phyloP scores from a whole-genome alignment of 371 early-diverging fungal genomes.

The Mucor velutinosus region DNA sequence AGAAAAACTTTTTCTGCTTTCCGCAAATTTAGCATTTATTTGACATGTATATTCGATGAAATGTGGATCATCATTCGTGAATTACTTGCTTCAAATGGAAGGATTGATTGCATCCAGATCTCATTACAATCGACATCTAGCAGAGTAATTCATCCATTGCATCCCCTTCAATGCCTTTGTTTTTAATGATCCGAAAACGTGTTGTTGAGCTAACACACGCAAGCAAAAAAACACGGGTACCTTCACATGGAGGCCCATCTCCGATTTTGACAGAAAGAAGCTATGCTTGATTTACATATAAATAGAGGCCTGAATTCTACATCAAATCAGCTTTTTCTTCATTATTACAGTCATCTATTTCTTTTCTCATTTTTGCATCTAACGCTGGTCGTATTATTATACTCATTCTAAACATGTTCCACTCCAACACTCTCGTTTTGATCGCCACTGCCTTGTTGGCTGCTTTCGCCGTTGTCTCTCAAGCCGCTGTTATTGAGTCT shows the following conservation, averaged over 20 bases:
- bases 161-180: not conserved
- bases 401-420: conserved; percentile 4
- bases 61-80: not conserved
- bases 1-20: not conserved
- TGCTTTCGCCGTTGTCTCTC: not conserved
- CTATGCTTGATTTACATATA: not conserved
- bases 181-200: conserved; percentile 1
- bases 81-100: not conserved
- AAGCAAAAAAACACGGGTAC: not conserved
- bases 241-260: not conserved
- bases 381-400: conserved; percentile 6
- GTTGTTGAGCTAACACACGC: not conserved
- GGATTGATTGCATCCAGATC: not conserved
- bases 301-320: not conserved
- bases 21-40: not conserved
- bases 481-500: conserved; percentile 16
- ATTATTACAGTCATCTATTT: not conserved
- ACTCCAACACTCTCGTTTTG: not conserved
- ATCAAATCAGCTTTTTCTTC: not conserved
- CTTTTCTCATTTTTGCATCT: not conserved
- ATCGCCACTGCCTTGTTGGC: not conserved
- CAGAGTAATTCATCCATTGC: not conserved
- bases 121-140: not conserved
- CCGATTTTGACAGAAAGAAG: conserved; percentile 1
- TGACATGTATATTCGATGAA: not conserved